Percentiles rank a stretch among this genome's conserved stretches.
These are phyloP conservation scores for Helotiales sp. DNA, from an alignment of 2,329 filamentous ascomycete species.

Conservation along the genomic window DNA sequence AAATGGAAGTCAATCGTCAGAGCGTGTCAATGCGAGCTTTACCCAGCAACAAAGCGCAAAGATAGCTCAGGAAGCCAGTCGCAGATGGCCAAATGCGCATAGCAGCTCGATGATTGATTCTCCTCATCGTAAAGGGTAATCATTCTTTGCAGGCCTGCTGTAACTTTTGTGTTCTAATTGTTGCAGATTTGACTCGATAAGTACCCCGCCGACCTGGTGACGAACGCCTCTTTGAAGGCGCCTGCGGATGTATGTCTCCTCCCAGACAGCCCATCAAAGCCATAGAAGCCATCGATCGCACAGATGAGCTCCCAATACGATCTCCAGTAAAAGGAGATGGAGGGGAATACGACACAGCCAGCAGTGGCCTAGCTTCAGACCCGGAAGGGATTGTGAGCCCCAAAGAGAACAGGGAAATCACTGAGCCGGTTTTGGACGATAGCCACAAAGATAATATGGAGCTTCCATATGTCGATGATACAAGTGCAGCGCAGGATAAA, in stretches of 20 bases:
- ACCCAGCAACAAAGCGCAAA: background rate
- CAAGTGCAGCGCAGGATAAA: background rate
- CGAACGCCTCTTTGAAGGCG: constrained; percentile 30
- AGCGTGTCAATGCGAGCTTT: background rate
- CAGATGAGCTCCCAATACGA: constrained; percentile 25
- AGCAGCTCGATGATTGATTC: background rate
- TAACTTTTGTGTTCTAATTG: background rate
- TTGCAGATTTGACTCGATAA: constrained; percentile 1
- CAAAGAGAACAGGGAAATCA: background rate
- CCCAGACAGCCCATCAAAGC: constrained; percentile 24
- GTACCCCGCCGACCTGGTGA: constrained; percentile 33
- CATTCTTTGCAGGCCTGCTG: background rate
- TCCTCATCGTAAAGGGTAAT: background rate
- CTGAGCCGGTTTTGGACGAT: background rate
- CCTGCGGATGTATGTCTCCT: constrained; percentile 36
- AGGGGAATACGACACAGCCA: constrained; percentile 3
- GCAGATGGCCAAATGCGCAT: constrained; percentile 2
- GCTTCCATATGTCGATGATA: background rate
- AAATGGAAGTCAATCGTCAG: constrained; percentile 1
- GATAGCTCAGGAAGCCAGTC: background rate
- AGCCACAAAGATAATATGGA: background rate
- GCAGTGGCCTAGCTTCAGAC: background rate
- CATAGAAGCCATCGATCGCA: constrained; percentile 24
- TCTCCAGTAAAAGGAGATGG: constrained; percentile 1
- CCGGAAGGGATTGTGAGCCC: background rate